phyloP scores from a whole-genome alignment of 129 eudicot species.

The Escallonia rubra region DNA sequence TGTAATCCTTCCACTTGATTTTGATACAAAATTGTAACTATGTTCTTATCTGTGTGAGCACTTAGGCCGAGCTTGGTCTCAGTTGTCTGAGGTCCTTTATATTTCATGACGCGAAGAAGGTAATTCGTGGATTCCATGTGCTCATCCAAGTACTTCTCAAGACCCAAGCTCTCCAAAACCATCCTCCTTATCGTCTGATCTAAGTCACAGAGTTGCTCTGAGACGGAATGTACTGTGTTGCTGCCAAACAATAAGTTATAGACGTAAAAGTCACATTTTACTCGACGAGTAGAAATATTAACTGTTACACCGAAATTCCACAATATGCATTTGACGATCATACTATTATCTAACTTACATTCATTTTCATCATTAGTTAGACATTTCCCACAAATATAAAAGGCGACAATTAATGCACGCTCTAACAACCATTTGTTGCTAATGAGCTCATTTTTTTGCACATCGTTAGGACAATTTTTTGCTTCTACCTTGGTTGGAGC shows the following conservation, averaged over 20 bases:
- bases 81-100: slow-evolving; percentile 38
- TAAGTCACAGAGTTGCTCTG: slow-evolving; percentile 41
- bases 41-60: slow-evolving; percentile 65
- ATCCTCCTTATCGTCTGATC: slow-evolving; percentile 46
- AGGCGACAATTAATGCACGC: too few relatives aligned
- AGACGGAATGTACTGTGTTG: slow-evolving; percentile 27
- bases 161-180: slow-evolving; percentile 48
- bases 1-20: slow-evolving; percentile 57
- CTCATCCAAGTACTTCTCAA: slow-evolving; percentile 42
- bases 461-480: too few relatives aligned
- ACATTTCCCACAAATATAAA: too few relatives aligned
- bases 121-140: slow-evolving; percentile 45
- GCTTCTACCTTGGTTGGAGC: too few relatives aligned
- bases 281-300: too few relatives aligned
- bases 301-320: too few relatives aligned
- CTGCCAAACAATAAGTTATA: slow-evolving; percentile 15
- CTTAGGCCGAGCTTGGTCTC: slow-evolving; percentile 48
- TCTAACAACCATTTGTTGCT: too few relatives aligned
- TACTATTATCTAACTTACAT: too few relatives aligned
- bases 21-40: slow-evolving; percentile 57
- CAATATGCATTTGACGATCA: too few relatives aligned
- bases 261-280: too few relatives aligned
- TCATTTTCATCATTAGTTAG: too few relatives aligned
- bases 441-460: too few relatives aligned
- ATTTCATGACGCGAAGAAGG: slow-evolving; percentile 53